Conservation (phyloP, 345 rosid genomes). For the Syzygium oleosum region DNA sequence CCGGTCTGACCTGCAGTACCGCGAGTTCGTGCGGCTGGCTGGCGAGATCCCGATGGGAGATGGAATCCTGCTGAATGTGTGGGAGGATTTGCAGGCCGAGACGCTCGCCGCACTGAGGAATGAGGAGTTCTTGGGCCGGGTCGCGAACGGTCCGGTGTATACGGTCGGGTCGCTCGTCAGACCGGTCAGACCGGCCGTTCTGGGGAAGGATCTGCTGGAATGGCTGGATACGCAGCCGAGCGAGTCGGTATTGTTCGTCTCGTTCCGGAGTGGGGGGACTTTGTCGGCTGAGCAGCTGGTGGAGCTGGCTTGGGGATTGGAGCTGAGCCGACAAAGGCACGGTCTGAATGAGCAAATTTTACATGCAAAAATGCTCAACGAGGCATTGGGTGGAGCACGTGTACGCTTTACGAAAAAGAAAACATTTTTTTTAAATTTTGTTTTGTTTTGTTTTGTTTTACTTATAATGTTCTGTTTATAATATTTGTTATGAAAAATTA, state of each 20-base stretch:
- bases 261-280: slow-evolving; percentile 74
- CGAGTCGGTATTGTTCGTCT: slow-evolving; percentile 47
- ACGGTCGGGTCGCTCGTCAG: slow-evolving; percentile 39
- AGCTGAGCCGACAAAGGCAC: slow-evolving; percentile 30
- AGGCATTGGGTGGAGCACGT: rapidly evolving
- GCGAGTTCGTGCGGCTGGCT: slow-evolving; percentile 5
- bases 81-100: slow-evolving; percentile 41
- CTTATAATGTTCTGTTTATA: too few relatives aligned
- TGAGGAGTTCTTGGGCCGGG: slow-evolving; percentile 1
- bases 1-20: slow-evolving; percentile 14
- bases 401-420: too few relatives aligned
- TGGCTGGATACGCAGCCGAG: slow-evolving; percentile 48
- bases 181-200: not conserved
- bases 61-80: slow-evolving; percentile 51
- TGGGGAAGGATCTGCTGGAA: not conserved
- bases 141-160: slow-evolving; percentile 23
- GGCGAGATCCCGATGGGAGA: slow-evolving; percentile 16
- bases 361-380: rapidly evolving
- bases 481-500: too few relatives aligned
- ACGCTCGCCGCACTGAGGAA: slow-evolving; percentile 29
- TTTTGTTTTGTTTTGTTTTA: too few relatives aligned
- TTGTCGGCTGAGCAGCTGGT: slow-evolving; percentile 32
- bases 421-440: too few relatives aligned
- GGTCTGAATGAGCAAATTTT: not conserved
- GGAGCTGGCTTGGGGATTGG: slow-evolving; percentile 63